Evolutionary conservation across 2,329 filamentous ascomycete species (phyloP).

Genomic region (Aurifilum marmelostoma): DNA sequence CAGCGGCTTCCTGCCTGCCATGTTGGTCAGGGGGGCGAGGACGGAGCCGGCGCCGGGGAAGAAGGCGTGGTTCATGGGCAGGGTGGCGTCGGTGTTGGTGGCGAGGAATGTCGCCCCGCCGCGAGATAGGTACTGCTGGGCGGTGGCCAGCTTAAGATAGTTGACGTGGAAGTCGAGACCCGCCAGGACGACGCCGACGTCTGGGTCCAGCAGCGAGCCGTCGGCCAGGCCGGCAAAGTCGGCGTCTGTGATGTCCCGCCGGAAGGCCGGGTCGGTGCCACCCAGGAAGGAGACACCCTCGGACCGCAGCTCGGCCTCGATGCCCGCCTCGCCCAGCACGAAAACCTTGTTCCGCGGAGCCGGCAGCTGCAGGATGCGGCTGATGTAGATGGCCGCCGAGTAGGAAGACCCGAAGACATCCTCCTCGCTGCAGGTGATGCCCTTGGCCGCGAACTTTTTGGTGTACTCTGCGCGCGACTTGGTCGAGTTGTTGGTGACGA

Average conservation of each 20-base stretch:
- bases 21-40: slow-evolving; percentile 75
- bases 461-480: slow-evolving; percentile 92
- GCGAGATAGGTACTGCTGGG: slow-evolving; percentile 80
- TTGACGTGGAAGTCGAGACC: slow-evolving; percentile 95
- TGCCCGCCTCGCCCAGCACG: slow-evolving; percentile 86
- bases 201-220: slow-evolving; percentile 75
- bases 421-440: slow-evolving; percentile 78
- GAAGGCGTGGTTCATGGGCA: slow-evolving; percentile 78
- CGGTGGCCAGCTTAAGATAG: slow-evolving; percentile 87
- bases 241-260: slow-evolving; percentile 76
- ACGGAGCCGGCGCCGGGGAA: slow-evolving; percentile 92
- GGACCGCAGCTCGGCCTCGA: slow-evolving; percentile 82
- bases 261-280: slow-evolving; percentile 78
- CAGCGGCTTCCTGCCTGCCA: slow-evolving; percentile 69
- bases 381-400: slow-evolving; percentile 93
- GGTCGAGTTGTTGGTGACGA: slow-evolving; percentile 98
- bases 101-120: slow-evolving; percentile 88
- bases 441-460: slow-evolving; percentile 82
- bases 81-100: slow-evolving; percentile 89
- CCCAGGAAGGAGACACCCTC: slow-evolving; percentile 82
- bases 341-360: slow-evolving; percentile 88
- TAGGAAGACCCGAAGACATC: slow-evolving; percentile 97
- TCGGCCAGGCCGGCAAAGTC: slow-evolving; percentile 82
- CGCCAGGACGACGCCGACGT: slow-evolving; percentile 86
- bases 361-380: slow-evolving; percentile 82